phyloP scores from a whole-genome alignment of 176 grass and related monocot genomes.

The Thalia dealbata region DNA sequence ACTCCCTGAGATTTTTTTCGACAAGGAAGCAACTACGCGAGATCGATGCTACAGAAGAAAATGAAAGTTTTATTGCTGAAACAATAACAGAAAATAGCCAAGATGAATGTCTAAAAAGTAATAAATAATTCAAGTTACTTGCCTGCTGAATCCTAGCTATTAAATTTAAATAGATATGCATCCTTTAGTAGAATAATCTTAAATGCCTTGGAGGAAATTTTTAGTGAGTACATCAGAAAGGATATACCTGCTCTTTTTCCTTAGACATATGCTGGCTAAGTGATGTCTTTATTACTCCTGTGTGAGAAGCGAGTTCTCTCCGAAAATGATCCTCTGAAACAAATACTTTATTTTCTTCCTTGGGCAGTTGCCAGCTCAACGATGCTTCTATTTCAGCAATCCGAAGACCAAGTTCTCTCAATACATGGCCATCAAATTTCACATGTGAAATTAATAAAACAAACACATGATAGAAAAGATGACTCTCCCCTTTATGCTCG shows the following conservation, averaged over 20 bases:
- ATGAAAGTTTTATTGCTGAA: neutral
- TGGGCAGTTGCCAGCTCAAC: conserved; percentile 73
- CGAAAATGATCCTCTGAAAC: conserved; percentile 26
- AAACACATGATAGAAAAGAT: conserved; percentile 58
- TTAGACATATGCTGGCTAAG: conserved; percentile 87
- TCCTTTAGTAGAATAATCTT: too few species aligned
- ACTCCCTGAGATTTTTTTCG: too few species aligned
- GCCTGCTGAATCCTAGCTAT: neutral
- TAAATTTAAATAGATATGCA: neutral
- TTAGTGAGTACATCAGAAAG: neutral
- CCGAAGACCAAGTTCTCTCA: conserved; percentile 63
- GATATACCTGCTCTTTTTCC: conserved; percentile 81
- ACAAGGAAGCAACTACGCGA: too few species aligned
- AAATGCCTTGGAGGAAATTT: neutral
- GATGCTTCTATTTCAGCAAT: conserved; percentile 54
- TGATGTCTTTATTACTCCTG: conserved; percentile 61
- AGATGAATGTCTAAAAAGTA: neutral
- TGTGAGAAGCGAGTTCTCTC: conserved; percentile 68
- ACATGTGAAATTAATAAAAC: conserved; percentile 42
- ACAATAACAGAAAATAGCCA: neutral
- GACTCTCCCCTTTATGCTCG: conserved; percentile 72
- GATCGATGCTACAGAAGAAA: neutral
- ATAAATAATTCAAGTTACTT: neutral
- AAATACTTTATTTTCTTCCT: conserved; percentile 83
- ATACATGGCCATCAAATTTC: conserved; percentile 24